Evolutionary conservation across 2,329 filamentous ascomycete species (phyloP).

Genomic region (Clonostachys rosea): DNA sequence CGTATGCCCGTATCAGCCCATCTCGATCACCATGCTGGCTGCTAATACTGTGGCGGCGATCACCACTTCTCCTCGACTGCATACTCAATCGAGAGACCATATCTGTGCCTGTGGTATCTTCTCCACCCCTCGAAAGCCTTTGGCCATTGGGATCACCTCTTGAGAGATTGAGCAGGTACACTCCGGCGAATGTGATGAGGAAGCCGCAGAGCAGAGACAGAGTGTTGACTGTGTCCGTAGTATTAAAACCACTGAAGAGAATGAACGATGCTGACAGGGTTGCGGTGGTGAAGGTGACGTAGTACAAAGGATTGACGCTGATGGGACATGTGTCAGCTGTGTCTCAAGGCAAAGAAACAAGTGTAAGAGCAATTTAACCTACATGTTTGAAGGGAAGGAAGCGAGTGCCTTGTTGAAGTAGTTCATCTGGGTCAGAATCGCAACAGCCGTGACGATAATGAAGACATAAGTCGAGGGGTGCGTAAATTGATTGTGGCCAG

Average conservation of each 20-base stretch:
- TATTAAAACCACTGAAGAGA: conserved; percentile 94
- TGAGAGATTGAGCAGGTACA: conserved; percentile 95
- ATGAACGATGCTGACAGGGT: conserved; percentile 95
- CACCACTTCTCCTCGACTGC: conserved; percentile 76
- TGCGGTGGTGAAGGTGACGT: conserved; percentile 94
- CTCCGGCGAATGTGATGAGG: conserved; percentile 89
- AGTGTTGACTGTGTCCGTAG: conserved; percentile 84
- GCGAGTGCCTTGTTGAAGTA: conserved; percentile 99
- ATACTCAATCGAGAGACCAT: conserved; percentile 88
- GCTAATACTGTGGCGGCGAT: conserved; percentile 61
- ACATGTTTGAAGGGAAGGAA: conserved; percentile 97
- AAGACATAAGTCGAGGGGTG: conserved; percentile 97
- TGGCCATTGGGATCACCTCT: conserved; percentile 82
- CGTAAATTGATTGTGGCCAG: conserved; percentile 90
- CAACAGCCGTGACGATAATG: conserved; percentile 85
- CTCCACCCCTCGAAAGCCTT: conserved; percentile 56
- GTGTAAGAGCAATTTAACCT: conserved; percentile 28
- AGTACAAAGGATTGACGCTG: conserved; percentile 94
- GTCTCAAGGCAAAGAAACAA: conserved; percentile 3
- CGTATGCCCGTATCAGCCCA: conserved; percentile 83
- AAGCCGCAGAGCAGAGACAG: conserved; percentile 91
- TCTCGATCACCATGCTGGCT: conserved; percentile 67
- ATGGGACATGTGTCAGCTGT: background rate
- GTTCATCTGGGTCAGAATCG: conserved; percentile 99
- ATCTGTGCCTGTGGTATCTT: conserved; percentile 85